Percentiles rank a stretch among this genome's conserved stretches.
Evolutionary conservation across 805 yeast genomes (phyloP).

Genomic region (Wickerhamomyces bovis): DNA sequence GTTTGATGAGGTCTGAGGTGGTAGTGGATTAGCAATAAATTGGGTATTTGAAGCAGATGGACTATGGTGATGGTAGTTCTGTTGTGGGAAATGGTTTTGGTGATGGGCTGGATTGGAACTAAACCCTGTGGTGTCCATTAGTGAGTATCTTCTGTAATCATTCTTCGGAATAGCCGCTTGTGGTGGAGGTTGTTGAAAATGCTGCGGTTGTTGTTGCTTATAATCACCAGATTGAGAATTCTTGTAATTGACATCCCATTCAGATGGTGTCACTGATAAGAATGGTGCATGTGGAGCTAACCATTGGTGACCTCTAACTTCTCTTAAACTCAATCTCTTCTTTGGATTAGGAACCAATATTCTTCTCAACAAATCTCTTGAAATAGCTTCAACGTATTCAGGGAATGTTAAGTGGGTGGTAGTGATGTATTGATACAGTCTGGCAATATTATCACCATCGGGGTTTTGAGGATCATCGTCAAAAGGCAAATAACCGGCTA

Average conservation of each 20-base stretch:
- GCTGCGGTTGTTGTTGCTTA: conserved; percentile 29
- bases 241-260: conserved; percentile 64
- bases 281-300: conserved; percentile 76
- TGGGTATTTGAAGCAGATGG: neutral
- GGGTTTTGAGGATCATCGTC: conserved; percentile 97
- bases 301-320: conserved; percentile 84
- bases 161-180: conserved; percentile 8
- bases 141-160: conserved; percentile 33
- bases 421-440: conserved; percentile 86
- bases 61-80: neutral
- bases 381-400: conserved; percentile 83
- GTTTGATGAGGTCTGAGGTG: conserved; percentile 64
- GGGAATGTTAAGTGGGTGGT: conserved; percentile 92
- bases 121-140: conserved; percentile 39
- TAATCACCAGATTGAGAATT: conserved; percentile 27
- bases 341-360: conserved; percentile 82
- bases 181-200: conserved; percentile 10
- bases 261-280: conserved; percentile 76
- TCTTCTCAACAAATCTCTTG: conserved; percentile 83
- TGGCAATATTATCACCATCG: conserved; percentile 90
- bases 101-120: conserved; percentile 20
- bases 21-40: conserved; percentile 47
- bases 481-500: conserved; percentile 94
- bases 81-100: conserved; percentile 10
- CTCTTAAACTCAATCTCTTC: conserved; percentile 60